Evolutionary conservation across 2,329 filamentous ascomycete genomes (phyloP), one percentile per base, ranked within the genome.

Genomic region (Dothistroma septosporum): DNA sequence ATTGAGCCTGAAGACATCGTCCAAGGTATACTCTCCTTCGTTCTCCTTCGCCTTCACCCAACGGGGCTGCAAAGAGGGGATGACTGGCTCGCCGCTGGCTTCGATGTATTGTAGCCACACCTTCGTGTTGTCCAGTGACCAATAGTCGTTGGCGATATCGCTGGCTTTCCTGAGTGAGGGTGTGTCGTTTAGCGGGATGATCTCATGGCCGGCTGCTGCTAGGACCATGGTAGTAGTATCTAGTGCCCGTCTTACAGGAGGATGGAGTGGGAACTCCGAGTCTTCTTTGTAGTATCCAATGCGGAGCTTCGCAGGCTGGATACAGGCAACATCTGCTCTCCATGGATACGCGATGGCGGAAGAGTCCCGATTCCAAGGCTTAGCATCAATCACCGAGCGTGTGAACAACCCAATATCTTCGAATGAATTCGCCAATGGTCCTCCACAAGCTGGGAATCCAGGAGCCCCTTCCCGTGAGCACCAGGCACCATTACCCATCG

Each of bases 281-380:
- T 83, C 80, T 49, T 80, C 79, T 1, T 76, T 60, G 11, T 83
- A 67, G 1, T 85, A 63, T 0, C 83, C 83, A 44, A 86, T 79
- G 0, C 74, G 76, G 3, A 85, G 63, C 49, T 71, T 67, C 4
- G 60, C 33, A 1, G 60, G 6, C 32, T 59, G 12, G 47, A 50
- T 6, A 64, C 68, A 32, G 63, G 61, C 0, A 75, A 60, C 0
- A 57, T 60, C 22, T 2, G 44, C 22, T n/a, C 77, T 73, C 83
- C 83, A 86, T 0, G 81, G 80, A 0, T 78, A 70, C 10, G 76
- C 74, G 0, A 79, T 56, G 0, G 74, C 76, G 0, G 73, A 72
- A 0, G 56, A 49, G 37, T 71, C 70, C 10, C 58, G 61, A n/a
- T 60, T 62, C 69, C 68, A 70, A 0, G 63, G 61, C 24, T 67